Conservation (phyloP, 331 rosid genomes). For the Acacia pycnantha region DNA sequence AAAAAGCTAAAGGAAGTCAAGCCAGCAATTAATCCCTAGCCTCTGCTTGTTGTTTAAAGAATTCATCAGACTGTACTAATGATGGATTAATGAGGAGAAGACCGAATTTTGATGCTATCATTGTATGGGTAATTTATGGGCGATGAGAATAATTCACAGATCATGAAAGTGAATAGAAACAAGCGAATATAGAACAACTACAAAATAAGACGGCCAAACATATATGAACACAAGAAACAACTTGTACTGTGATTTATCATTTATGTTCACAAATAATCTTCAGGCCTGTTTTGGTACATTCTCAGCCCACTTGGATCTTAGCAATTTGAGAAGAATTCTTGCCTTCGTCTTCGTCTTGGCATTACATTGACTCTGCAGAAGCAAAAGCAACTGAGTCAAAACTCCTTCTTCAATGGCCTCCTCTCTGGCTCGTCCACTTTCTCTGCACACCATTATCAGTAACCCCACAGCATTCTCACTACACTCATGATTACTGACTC, state of each 20-base stretch:
- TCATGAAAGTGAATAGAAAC: conserved; percentile 13
- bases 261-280: conserved; percentile 33
- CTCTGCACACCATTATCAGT: conserved; percentile 57
- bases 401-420: conserved; percentile 75
- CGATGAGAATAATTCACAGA: background rate
- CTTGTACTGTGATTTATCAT: background rate
- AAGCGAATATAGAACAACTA: conserved; percentile 1
- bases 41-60: background rate
- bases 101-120: background rate
- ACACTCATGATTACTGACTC: conserved; percentile 70
- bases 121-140: background rate
- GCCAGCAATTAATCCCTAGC: background rate
- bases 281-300: conserved; percentile 41
- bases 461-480: conserved; percentile 74
- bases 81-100: conserved; percentile 20
- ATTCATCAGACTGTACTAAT: too few relatives aligned
- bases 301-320: conserved; percentile 70
- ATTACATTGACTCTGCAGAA: conserved; percentile 85
- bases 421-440: conserved; percentile 62
- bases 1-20: too few relatives aligned
- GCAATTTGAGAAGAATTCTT: conserved; percentile 79
- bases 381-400: conserved; percentile 79
- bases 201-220: background rate
- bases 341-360: conserved; percentile 74
- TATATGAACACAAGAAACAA: background rate